These are phyloP conservation scores for Chlamydomonas sphaeroides DNA, from an alignment of 139 green algal species.

Conservation along the genomic window DNA sequence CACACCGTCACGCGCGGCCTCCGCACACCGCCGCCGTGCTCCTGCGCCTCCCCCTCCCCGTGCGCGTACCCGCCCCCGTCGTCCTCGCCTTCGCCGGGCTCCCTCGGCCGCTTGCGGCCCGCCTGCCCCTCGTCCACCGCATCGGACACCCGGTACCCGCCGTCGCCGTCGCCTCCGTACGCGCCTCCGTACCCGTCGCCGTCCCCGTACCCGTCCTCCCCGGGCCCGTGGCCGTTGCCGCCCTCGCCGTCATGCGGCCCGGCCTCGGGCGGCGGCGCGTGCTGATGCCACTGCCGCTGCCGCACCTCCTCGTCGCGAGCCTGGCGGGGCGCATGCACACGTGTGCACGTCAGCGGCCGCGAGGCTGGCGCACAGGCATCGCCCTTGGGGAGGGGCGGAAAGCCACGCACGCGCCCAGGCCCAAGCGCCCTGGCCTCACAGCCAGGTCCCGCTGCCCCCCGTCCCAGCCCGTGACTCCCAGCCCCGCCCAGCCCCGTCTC, in stretches of 20 bases:
- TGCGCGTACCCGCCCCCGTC: background rate
- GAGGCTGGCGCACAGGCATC: too few relatives aligned
- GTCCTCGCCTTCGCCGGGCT: background rate
- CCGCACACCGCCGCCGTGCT: background rate
- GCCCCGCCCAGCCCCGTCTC: background rate
- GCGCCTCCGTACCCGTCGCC: background rate
- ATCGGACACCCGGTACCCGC: background rate
- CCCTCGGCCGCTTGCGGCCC: background rate
- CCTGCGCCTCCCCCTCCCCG: background rate
- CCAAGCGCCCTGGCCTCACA: too few relatives aligned
- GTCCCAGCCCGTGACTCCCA: background rate
- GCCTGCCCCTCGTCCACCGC: background rate
- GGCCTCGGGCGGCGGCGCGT: background rate
- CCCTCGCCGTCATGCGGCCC: background rate
- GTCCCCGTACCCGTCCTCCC: background rate
- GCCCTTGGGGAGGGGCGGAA: too few relatives aligned
- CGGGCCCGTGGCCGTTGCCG: background rate
- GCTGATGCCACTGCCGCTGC: too few relatives aligned
- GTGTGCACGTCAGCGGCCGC: too few relatives aligned
- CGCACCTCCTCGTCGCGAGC: background rate
- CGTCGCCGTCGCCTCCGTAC: background rate
- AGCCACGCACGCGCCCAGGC: too few relatives aligned
- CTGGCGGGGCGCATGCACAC: too few relatives aligned
- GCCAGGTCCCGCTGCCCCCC: too few relatives aligned
- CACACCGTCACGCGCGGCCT: slow-evolving; percentile 1